Evolutionary conservation across 2,329 filamentous ascomycete species (phyloP).

Genomic region (Hypoxylon sp.): DNA sequence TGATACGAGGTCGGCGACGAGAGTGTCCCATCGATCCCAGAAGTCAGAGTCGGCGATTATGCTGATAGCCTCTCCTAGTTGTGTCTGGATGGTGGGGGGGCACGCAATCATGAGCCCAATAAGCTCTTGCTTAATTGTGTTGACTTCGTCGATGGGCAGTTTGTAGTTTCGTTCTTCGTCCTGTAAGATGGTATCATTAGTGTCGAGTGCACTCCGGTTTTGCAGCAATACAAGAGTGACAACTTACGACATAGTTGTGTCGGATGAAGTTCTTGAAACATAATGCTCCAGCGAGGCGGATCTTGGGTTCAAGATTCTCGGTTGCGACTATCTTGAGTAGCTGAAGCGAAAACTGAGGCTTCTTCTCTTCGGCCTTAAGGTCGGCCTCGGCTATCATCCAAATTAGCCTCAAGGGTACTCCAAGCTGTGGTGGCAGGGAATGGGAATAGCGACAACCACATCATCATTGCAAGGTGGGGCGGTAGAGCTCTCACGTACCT

Average conservation of each 20-base stretch:
- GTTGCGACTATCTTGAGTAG: slow-evolving; percentile 93
- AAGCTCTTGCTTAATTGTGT: slow-evolving; percentile 92
- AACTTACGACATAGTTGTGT: slow-evolving; percentile 85
- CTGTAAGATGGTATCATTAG: slow-evolving; percentile 55
- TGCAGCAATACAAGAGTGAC: neutral
- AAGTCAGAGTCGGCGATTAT: slow-evolving; percentile 98
- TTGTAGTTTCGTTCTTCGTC: slow-evolving; percentile 97
- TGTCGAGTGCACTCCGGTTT: slow-evolving; percentile 17
- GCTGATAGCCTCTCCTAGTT: slow-evolving; percentile 96
- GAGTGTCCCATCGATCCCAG: slow-evolving; percentile 95
- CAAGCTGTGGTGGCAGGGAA: neutral
- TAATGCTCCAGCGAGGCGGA: slow-evolving; percentile 87
- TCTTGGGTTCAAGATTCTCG: slow-evolving; percentile 78
- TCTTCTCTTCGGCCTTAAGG: slow-evolving; percentile 83
- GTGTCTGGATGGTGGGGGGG: slow-evolving; percentile 87
- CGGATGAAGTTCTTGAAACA: slow-evolving; percentile 99
- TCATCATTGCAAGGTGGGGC: slow-evolving; percentile 40
- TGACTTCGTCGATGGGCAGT: slow-evolving; percentile 84
- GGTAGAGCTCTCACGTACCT: slow-evolving; percentile 70
- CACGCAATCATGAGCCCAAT: slow-evolving; percentile 97
- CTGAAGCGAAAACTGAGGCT: slow-evolving; percentile 87
- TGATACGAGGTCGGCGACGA: slow-evolving; percentile 89
- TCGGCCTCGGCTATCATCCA: slow-evolving; percentile 79
- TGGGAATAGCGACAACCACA: slow-evolving; percentile 15
- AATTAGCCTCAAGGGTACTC: slow-evolving; percentile 32